Evolutionary conservation across 208 protist species (phyloP).

Genomic region (Trypanosomatidae sp.): DNA sequence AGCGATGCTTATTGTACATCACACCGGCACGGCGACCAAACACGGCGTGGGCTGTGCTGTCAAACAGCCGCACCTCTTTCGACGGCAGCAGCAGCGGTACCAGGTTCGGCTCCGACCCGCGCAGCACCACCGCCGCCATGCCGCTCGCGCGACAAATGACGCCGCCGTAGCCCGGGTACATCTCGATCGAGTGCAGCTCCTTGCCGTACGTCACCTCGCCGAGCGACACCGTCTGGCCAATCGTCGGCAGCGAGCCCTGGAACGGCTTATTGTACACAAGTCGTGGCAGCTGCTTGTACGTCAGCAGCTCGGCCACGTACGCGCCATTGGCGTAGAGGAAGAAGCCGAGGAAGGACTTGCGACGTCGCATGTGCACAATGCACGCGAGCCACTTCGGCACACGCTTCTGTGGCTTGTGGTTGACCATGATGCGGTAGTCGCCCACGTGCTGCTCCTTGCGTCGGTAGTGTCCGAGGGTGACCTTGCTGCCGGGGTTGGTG

Average conservation of each 20-base stretch:
- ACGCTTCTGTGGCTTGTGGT: slow-evolving; percentile 84
- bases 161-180: slow-evolving; percentile 84
- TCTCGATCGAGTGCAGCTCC: slow-evolving; percentile 84
- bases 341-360: slow-evolving; percentile 77
- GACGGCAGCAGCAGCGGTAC: slow-evolving; percentile 84
- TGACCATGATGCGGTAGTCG: slow-evolving; percentile 70
- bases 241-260: slow-evolving; percentile 74
- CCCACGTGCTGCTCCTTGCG: slow-evolving; percentile 65
- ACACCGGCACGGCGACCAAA: slow-evolving; percentile 81
- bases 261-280: slow-evolving; percentile 83
- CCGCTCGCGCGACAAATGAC: slow-evolving; percentile 74
- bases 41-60: slow-evolving; percentile 71
- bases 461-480: slow-evolving; percentile 71
- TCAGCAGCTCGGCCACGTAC: slow-evolving; percentile 84
- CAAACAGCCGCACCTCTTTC: slow-evolving; percentile 86
- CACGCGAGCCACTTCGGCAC: slow-evolving; percentile 88
- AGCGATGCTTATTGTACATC: slow-evolving; percentile 82
- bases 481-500: slow-evolving; percentile 80
- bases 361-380: slow-evolving; percentile 66
- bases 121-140: slow-evolving; percentile 74
- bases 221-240: slow-evolving; percentile 81
- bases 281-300: slow-evolving; percentile 88
- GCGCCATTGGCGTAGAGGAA: slow-evolving; percentile 88
- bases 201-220: slow-evolving; percentile 86
- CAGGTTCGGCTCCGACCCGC: slow-evolving; percentile 77